Conservation (phyloP, 2,329 filamentous ascomycete species). For the Apiospora koreana region DNA sequence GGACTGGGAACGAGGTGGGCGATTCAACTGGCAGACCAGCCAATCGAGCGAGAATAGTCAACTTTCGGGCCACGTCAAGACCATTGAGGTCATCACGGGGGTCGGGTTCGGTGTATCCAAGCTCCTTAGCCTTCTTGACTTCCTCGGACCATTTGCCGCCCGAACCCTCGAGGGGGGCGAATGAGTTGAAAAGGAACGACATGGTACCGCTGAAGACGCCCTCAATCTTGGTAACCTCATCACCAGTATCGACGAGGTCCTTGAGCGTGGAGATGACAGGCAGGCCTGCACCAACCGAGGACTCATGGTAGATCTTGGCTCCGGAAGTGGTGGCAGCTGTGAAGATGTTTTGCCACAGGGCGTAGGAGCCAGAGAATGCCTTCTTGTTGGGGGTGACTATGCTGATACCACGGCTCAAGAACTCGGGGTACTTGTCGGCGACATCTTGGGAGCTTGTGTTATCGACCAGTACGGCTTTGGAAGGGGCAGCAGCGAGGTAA, state of each 20-base stretch:
- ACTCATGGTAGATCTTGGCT: conserved; percentile 92
- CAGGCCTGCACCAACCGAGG: conserved; percentile 88
- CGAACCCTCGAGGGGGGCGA: conserved; percentile 75
- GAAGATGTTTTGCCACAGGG: conserved; percentile 88
- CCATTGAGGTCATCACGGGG: conserved; percentile 86
- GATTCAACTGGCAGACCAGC: conserved; percentile 80
- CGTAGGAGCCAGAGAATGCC: conserved; percentile 81
- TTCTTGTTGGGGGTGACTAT: conserved; percentile 99
- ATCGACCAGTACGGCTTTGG: conserved; percentile 83
- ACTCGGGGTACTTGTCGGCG: conserved; percentile 78
- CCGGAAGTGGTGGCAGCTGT: conserved; percentile 66
- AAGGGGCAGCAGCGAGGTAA: conserved; percentile 76
- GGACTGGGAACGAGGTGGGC: conserved; percentile 87
- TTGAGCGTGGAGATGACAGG: conserved; percentile 92
- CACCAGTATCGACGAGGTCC: conserved; percentile 92
- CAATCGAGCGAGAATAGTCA: conserved; percentile 90
- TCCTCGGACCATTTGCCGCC: conserved; percentile 88
- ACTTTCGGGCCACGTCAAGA: conserved; percentile 88
- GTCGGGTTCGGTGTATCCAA: conserved; percentile 91
- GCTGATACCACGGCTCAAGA: conserved; percentile 80
- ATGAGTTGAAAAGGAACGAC: conserved; percentile 97
- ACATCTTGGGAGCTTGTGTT: conserved; percentile 92
- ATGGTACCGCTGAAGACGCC: conserved; percentile 98
- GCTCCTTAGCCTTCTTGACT: conserved; percentile 86
- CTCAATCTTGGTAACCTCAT: conserved; percentile 88